Conservation (phyloP, 2,329 filamentous ascomycete species). For the Myriangium duriaei region DNA sequence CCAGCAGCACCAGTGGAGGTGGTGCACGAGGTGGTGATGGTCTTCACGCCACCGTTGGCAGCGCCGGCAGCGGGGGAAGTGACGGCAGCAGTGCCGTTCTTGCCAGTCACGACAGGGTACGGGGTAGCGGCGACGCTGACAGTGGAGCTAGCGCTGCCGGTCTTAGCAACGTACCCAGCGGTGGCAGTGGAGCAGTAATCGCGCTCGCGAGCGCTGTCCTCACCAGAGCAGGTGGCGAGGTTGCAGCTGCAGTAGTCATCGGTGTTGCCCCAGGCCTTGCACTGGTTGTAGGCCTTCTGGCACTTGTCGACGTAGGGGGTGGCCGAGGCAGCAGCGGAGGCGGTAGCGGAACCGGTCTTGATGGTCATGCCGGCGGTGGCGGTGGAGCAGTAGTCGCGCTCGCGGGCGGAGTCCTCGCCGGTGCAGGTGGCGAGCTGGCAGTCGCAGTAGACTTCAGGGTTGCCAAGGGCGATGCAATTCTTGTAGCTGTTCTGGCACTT, state of each 20-base stretch:
- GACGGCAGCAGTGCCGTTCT: constrained; percentile 6
- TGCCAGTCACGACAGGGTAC: background rate
- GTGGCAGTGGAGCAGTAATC: constrained; percentile 12
- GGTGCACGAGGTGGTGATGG: constrained; percentile 1
- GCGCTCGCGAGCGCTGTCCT: constrained; percentile 11
- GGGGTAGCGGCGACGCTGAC: too few species aligned
- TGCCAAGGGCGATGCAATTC: background rate
- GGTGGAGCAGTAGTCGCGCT: background rate
- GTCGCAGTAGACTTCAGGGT: background rate
- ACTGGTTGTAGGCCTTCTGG: constrained; percentile 12
- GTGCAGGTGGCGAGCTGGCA: constrained; percentile 4
- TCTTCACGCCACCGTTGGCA: background rate
- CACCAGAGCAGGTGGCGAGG: constrained; percentile 11
- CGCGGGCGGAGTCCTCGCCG: constrained; percentile 1
- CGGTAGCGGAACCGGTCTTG: constrained; percentile 3
- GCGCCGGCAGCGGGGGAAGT: constrained; percentile 10
- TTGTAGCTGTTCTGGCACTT: background rate
- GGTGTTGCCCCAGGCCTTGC: constrained; percentile 9
- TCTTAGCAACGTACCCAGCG: too few species aligned
- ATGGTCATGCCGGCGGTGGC: background rate
- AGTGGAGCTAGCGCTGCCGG: too few species aligned
- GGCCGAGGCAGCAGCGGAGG: constrained; percentile 11
- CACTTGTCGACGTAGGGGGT: constrained; percentile 6
- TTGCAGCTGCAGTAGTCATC: constrained; percentile 12
- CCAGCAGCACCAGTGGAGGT: constrained; percentile 3